Base-by-base conservation (phyloP, 2,329 filamentous ascomycete genomes). In the Nannizziopsis arthrosporioides region DNA sequence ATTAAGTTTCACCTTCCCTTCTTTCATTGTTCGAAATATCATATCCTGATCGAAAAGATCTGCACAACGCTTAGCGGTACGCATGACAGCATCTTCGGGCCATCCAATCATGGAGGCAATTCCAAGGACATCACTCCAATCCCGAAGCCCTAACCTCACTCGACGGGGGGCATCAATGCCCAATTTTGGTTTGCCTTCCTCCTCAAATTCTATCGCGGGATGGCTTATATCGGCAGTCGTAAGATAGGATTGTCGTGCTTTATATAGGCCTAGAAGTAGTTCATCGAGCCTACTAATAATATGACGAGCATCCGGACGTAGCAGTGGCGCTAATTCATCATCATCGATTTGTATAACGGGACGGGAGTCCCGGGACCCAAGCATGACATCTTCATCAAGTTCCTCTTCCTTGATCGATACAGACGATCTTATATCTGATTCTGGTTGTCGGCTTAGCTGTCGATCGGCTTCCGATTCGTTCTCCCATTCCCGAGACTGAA, bases 51-150 rank as follows among this genome's bases (percentile, higher is more conserved):
- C 76, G 56, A 95, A 94, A 0, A 94, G 68, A 40, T 76, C 70
- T 2, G 83, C 78, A 58, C 89, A 96, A 42, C 90, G 76, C 58
- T 80, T 73, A 1, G 83, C 76, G 0, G 87, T 77, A 27, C 85
- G 77, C 45, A 80, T 75, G 10, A 95, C 66, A 0, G 80, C 82
- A 1, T 69, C 63, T 0, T 72, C 64, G 1, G 83, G 70, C 65
- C 88, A 89, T 0, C 84, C 86, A 1, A 77, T 77, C 43, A 93
- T 67, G 0, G 85, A 76, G 2, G 90, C 90, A 0, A 87, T 73
- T 0, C 85, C 85, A 22, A 95, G 67, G 1, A 95, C 76, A 55
- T 94, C 85, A 55, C 80, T 84, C 90, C 90, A 96, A 66, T 93
- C 84, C 17, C 84, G 76, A 10, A 79, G 68, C 22, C 60, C 59